Evolutionary conservation across 2,329 filamentous ascomycete genomes (phyloP).

Genomic region (Stemphylium beticola): DNA sequence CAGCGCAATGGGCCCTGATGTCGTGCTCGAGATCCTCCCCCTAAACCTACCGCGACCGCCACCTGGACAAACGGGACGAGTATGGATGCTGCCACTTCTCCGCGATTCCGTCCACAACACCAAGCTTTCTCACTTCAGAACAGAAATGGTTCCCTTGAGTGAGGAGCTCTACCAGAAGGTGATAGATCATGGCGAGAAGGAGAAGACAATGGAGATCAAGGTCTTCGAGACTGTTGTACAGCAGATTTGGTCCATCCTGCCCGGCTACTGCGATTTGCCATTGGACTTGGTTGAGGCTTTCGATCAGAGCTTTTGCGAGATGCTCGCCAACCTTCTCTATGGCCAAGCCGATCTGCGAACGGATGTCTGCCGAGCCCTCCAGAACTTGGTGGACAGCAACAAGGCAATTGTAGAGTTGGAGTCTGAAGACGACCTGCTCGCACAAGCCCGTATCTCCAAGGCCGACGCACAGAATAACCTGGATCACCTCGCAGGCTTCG

Average conservation of each 20-base stretch:
- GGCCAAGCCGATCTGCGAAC: constrained; percentile 86
- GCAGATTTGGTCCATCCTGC: constrained; percentile 92
- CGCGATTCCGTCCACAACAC: constrained; percentile 91
- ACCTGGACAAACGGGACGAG: constrained; percentile 79
- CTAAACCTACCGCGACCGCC: constrained; percentile 82
- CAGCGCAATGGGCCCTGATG: constrained; percentile 85
- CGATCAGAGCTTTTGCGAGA: constrained; percentile 86
- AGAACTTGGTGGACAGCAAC: constrained; percentile 89
- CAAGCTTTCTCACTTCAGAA: constrained; percentile 80
- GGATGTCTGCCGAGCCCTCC: constrained; percentile 85
- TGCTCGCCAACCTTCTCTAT: constrained; percentile 90
- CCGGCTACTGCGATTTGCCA: constrained; percentile 93
- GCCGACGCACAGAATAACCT: constrained; percentile 79
- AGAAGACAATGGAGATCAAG: constrained; percentile 96
- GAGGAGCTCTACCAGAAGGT: constrained; percentile 89
- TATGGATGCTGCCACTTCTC: constrained; percentile 92
- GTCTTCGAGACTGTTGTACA: constrained; percentile 96
- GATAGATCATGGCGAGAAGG: constrained; percentile 77
- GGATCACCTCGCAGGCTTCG: constrained; percentile 76
- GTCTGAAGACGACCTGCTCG: constrained; percentile 71
- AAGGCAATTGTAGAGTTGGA: constrained; percentile 77
- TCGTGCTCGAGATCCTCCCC: constrained; percentile 80
- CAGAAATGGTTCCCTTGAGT: constrained; percentile 86
- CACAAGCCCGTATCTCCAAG: constrained; percentile 80
- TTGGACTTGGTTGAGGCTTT: constrained; percentile 75